phyloP scores from a whole-genome alignment of 106 monocot species.

The Phalaenopsis aphrodite region DNA sequence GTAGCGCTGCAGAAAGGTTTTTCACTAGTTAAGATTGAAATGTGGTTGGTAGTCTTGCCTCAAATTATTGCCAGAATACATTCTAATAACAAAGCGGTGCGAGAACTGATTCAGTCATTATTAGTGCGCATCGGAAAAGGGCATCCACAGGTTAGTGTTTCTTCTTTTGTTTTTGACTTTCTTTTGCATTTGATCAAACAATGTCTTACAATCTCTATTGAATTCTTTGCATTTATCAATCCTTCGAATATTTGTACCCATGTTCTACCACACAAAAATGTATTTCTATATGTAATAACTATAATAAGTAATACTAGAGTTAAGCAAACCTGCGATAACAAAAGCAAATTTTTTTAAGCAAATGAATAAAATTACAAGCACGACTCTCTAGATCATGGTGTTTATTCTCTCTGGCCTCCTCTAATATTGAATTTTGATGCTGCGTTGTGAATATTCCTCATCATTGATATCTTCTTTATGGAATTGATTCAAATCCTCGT shows the following conservation, averaged over 20 bases:
- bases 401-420: too few species aligned
- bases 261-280: background rate
- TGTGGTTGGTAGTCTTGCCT: constrained; percentile 96
- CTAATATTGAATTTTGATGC: too few species aligned
- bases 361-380: too few species aligned
- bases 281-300: background rate
- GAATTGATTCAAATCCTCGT: too few species aligned
- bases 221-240: background rate
- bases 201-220: background rate
- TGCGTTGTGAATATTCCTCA: too few species aligned
- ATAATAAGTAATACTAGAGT: too few species aligned
- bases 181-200: background rate
- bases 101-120: constrained; percentile 91
- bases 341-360: too few species aligned
- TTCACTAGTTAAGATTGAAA: constrained; percentile 93
- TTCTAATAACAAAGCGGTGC: constrained; percentile 85
- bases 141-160: constrained; percentile 81
- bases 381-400: too few species aligned
- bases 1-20: constrained; percentile 86
- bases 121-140: constrained; percentile 83
- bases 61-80: constrained; percentile 99
- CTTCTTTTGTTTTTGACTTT: background rate
- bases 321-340: too few species aligned
- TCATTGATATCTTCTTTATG: too few species aligned
- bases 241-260: background rate